A percentile compares a stretch with the other conserved stretches of the same genome.
These are phyloP conservation scores for Boletus semigastroideus DNA, from an alignment of 1,284 basidiomycete genomes.

Conservation along the genomic window DNA sequence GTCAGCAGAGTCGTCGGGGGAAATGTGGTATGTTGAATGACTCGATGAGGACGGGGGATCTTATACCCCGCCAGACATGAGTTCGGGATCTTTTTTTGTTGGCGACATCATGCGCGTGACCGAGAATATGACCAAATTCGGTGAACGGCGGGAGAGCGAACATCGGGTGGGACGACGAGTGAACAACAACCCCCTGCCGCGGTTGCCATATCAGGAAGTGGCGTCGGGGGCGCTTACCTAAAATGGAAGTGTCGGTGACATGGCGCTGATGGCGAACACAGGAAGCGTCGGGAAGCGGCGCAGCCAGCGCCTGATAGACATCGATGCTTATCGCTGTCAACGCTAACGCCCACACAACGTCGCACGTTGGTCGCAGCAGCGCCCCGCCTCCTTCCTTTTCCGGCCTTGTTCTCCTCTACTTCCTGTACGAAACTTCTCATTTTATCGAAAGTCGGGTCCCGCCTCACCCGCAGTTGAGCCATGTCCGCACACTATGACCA, in stretches of 20 bases:
- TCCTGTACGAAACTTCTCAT: slow-evolving; percentile 6
- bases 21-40: slow-evolving; percentile 17
- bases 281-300: slow-evolving; percentile 15
- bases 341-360: slow-evolving; percentile 3
- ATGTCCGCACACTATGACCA: not conserved
- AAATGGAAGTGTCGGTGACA: slow-evolving; percentile 24
- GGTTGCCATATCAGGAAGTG: slow-evolving; percentile 19
- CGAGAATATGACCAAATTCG: slow-evolving; percentile 18
- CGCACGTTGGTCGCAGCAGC: slow-evolving; percentile 15
- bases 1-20: not conserved
- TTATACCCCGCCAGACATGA: slow-evolving; percentile 27
- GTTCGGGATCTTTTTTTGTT: slow-evolving; percentile 24
- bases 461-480: not conserved
- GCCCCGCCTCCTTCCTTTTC: slow-evolving; percentile 12
- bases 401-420: not conserved
- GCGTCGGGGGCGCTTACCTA: slow-evolving; percentile 18
- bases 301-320: slow-evolving; percentile 10
- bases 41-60: slow-evolving; percentile 15
- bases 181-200: slow-evolving; percentile 16
- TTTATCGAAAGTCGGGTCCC: not conserved
- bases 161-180: slow-evolving; percentile 16
- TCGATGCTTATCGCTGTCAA: slow-evolving; percentile 22
- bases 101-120: slow-evolving; percentile 10
- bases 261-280: slow-evolving; percentile 14
- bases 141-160: slow-evolving; percentile 29